Conservation (phyloP, 768 basidiomycete genomes). For the Naganishia onofrii region DNA sequence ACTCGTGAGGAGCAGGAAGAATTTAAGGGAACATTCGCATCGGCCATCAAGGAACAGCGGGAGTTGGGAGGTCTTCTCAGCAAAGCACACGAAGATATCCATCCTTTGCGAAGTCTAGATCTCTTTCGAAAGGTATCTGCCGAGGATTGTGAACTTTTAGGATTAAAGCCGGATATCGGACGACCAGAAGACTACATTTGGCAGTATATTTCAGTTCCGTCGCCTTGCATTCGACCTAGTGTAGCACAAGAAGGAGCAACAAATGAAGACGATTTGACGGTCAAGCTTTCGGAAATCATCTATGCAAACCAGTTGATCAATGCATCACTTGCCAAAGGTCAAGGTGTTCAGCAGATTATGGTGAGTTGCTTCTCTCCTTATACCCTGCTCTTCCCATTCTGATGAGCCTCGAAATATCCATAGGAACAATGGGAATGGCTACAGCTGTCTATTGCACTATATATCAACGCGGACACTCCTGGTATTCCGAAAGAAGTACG, state of each 20-base stretch:
- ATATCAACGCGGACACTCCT: constrained; percentile 95
- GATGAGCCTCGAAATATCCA: neutral
- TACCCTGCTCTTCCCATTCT: neutral
- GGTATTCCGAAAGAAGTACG: constrained; percentile 63
- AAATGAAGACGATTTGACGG: constrained; percentile 96
- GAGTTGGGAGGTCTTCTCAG: constrained; percentile 79
- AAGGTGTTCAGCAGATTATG: constrained; percentile 46
- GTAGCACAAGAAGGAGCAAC: constrained; percentile 92
- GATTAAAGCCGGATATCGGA: constrained; percentile 80
- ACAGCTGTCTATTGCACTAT: constrained; percentile 90
- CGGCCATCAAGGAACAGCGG: constrained; percentile 80
- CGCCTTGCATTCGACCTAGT: constrained; percentile 93
- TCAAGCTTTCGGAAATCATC: constrained; percentile 94
- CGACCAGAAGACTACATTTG: constrained; percentile 96
- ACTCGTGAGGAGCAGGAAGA: constrained; percentile 76
- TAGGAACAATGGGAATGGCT: constrained; percentile 99
- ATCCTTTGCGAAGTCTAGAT: constrained; percentile 87
- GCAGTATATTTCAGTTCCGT: constrained; percentile 98
- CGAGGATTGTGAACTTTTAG: constrained; percentile 95
- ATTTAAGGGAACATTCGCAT: constrained; percentile 75
- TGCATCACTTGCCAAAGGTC: constrained; percentile 80
- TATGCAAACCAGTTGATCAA: constrained; percentile 90
- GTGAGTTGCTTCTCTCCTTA: constrained; percentile 26
- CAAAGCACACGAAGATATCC: constrained; percentile 89
- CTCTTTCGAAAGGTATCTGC: constrained; percentile 88